Evolutionary conservation across 768 basidiomycete genomes (phyloP).

Genomic region (Russula dissimulans): DNA sequence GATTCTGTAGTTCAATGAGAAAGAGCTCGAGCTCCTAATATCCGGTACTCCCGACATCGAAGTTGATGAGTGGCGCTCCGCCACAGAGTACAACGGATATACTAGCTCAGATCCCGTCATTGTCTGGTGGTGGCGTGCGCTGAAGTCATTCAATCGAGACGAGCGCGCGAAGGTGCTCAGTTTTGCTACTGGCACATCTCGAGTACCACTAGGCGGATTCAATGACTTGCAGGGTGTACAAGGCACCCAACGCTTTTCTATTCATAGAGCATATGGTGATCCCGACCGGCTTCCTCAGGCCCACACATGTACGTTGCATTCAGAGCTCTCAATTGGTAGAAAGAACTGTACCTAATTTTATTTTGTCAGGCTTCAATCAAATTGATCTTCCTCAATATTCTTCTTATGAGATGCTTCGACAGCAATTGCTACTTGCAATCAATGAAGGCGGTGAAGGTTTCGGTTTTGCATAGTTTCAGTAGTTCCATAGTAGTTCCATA

Average conservation of each 20-base stretch:
- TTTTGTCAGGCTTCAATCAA: slow-evolving; percentile 72
- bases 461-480: slow-evolving; percentile 52
- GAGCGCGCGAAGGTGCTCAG: slow-evolving; percentile 95
- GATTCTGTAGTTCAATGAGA: slow-evolving; percentile 71
- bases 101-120: slow-evolving; percentile 88
- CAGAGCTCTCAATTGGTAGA: slow-evolving; percentile 4
- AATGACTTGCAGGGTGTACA: slow-evolving; percentile 92
- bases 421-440: slow-evolving; percentile 83
- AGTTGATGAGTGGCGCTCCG: slow-evolving; percentile 93
- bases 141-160: slow-evolving; percentile 95
- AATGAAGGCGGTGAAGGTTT: slow-evolving; percentile 96
- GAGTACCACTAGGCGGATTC: slow-evolving; percentile 92
- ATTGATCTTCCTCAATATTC: slow-evolving; percentile 92
- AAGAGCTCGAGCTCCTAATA: slow-evolving; percentile 88
- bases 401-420: slow-evolving; percentile 92
- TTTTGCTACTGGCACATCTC: slow-evolving; percentile 89
- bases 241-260: slow-evolving; percentile 90
- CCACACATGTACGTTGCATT: slow-evolving; percentile 63
- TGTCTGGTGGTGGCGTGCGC: slow-evolving; percentile 98
- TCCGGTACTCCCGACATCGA: slow-evolving; percentile 98
- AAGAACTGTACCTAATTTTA: slow-evolving; percentile 7
- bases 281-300: slow-evolving; percentile 80
- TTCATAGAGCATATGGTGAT: slow-evolving; percentile 87
- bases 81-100: slow-evolving; percentile 87
- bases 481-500: not conserved